Evolutionary conservation across 1,284 basidiomycete species (phyloP).

Genomic region (Ceraceosorus guamensis): DNA sequence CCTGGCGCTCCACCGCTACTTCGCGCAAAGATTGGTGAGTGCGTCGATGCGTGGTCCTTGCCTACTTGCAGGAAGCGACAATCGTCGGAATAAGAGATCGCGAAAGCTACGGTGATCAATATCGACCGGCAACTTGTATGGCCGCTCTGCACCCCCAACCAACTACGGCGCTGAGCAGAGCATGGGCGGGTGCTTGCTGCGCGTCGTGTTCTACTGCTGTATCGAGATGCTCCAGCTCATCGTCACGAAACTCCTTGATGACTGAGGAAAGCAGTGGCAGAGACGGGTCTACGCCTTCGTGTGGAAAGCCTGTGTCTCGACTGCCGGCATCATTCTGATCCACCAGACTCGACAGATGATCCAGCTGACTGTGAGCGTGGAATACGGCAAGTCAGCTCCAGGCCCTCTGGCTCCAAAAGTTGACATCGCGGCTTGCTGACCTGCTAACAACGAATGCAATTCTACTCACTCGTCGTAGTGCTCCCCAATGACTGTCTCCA

Average conservation of each 20-base stretch:
- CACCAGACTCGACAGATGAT: constrained; percentile 22
- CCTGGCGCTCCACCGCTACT: too few species aligned
- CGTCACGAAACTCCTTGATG: constrained; percentile 80
- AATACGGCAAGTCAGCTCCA: neutral
- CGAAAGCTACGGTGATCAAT: constrained; percentile 50
- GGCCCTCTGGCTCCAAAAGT: neutral
- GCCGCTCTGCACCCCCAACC: constrained; percentile 80
- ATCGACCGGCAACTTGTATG: constrained; percentile 75
- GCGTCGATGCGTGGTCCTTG: too few species aligned
- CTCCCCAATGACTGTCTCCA: constrained; percentile 94
- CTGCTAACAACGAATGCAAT: constrained; percentile 62
- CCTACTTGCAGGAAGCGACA: too few species aligned
- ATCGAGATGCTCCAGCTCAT: constrained; percentile 88
- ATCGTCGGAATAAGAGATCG: too few species aligned
- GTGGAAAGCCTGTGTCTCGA: neutral
- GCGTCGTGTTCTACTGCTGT: constrained; percentile 82
- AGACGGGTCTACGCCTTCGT: constrained; percentile 56
- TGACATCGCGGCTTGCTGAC: constrained; percentile 81
- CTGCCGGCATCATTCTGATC: neutral
- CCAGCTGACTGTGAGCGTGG: constrained; percentile 22
- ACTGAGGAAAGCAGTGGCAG: constrained; percentile 68
- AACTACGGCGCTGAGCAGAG: constrained; percentile 74
- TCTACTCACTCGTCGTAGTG: constrained; percentile 86
- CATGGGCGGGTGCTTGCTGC: constrained; percentile 85
- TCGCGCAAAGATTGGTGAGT: too few species aligned